These are phyloP conservation scores for Delonix regia DNA, from an alignment of 306 rosid species.

Conservation along the genomic window DNA sequence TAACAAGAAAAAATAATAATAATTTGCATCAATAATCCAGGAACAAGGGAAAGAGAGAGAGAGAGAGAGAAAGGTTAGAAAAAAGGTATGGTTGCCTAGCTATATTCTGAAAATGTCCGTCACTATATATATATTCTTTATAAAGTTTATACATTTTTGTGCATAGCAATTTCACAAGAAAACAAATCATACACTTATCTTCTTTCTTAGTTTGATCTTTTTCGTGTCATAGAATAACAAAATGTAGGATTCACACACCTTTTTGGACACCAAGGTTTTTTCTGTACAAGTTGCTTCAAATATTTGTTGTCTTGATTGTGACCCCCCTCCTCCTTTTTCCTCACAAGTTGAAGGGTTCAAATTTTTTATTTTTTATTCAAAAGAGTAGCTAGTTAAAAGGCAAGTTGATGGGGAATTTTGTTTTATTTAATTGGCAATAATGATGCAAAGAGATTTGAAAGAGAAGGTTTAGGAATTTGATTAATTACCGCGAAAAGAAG, in stretches of 20 bases:
- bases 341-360: not conserved
- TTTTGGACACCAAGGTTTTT: not conserved
- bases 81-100: not conserved
- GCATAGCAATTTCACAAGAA: not conserved
- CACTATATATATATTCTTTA: too few species aligned
- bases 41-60: too few species aligned
- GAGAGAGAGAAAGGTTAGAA: not conserved
- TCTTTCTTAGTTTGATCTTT: not conserved
- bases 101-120: not conserved
- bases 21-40: not conserved
- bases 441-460: slow-evolving; percentile 29
- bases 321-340: not conserved
- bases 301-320: not conserved
- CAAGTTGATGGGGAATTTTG: slow-evolving; percentile 22
- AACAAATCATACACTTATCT: slow-evolving; percentile 1
- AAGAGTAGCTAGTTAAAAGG: slow-evolving; percentile 21
- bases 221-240: not conserved
- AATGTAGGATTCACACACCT: not conserved
- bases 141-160: not conserved
- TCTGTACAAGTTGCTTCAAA: not conserved
- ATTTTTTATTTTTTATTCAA: too few species aligned
- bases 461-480: slow-evolving; percentile 22
- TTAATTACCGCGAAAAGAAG: slow-evolving; percentile 19
- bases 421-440: slow-evolving; percentile 17
- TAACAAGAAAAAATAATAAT: too few species aligned